Percentiles rank a stretch among this genome's conserved stretches.
phyloP scores from a whole-genome alignment of 2,329 filamentous ascomycete genomes.

The Magnaporthales sp. region DNA sequence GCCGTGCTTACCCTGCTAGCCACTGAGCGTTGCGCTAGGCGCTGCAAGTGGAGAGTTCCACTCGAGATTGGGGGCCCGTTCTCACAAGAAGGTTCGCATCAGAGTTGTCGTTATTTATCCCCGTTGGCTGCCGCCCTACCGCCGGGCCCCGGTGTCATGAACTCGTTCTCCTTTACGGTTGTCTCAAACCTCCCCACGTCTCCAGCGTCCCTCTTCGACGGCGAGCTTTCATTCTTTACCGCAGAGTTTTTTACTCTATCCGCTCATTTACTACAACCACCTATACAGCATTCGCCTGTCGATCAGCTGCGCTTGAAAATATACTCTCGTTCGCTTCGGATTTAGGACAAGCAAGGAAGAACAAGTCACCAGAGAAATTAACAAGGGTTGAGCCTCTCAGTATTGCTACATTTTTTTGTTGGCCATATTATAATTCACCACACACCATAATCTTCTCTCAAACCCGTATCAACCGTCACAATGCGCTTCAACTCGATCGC shows the following conservation, averaged over 20 bases:
- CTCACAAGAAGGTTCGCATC: neutral
- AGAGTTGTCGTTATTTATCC: neutral
- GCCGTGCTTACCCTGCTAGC: neutral
- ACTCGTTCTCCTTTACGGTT: neutral
- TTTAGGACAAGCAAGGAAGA: neutral
- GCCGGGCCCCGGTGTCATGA: neutral
- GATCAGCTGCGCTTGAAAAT: neutral
- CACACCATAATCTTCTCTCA: neutral
- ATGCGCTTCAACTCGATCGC: constrained; percentile 35
- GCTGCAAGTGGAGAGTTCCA: neutral
- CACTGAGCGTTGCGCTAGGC: neutral
- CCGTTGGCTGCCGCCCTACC: neutral
- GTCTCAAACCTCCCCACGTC: neutral
- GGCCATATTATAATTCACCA: neutral
- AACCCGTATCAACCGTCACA: constrained; percentile 13
- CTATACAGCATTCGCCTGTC: neutral
- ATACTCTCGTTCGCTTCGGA: neutral
- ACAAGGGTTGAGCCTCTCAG: neutral
- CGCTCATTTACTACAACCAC: neutral
- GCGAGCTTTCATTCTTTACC: neutral
- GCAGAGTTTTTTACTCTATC: constrained; percentile 3
- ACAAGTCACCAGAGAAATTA: neutral
- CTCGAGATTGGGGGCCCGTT: neutral
- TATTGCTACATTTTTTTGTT: neutral
- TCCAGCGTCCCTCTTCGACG: constrained; percentile 1